Evolutionary conservation across 1,284 basidiomycete genomes (phyloP).

Genomic region (Puccinia hordei): DNA sequence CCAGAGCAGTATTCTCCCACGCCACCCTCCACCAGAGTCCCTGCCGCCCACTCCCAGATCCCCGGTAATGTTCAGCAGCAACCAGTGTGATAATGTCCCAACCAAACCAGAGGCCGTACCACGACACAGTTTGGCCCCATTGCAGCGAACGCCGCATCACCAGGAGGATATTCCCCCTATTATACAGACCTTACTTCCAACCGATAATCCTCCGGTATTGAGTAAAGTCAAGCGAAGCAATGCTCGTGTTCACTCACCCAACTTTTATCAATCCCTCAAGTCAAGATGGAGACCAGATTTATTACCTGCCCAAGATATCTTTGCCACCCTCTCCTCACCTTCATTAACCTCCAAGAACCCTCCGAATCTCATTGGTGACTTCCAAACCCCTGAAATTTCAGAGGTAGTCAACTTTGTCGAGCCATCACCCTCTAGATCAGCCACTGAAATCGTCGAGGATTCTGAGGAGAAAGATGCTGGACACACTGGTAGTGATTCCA

Average conservation of each 20-base stretch:
- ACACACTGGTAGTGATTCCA: too few relatives aligned
- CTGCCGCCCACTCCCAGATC: background rate
- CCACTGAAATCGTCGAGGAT: background rate
- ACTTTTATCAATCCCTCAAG: constrained; percentile 48
- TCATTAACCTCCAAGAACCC: background rate
- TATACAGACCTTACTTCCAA: background rate
- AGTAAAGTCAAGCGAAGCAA: constrained; percentile 19
- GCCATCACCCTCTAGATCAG: background rate
- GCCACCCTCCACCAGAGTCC: background rate
- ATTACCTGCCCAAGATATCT: background rate
- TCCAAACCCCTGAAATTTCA: background rate
- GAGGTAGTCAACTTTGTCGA: background rate
- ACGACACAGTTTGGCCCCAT: background rate
- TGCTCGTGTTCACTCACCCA: constrained; percentile 39
- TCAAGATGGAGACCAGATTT: constrained; percentile 39
- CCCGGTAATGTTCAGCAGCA: background rate
- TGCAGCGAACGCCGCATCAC: background rate
- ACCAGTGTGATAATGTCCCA: background rate
- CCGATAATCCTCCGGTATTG: background rate
- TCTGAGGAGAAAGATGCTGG: background rate
- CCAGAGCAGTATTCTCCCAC: background rate
- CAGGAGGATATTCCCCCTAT: background rate
- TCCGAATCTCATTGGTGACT: background rate
- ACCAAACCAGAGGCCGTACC: background rate
- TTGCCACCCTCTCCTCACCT: background rate